A percentile compares a stretch with the other conserved stretches of the same genome.
Evolutionary conservation across 139 green algal species (phyloP).

Genomic region (Haematococcus lacustris): DNA sequence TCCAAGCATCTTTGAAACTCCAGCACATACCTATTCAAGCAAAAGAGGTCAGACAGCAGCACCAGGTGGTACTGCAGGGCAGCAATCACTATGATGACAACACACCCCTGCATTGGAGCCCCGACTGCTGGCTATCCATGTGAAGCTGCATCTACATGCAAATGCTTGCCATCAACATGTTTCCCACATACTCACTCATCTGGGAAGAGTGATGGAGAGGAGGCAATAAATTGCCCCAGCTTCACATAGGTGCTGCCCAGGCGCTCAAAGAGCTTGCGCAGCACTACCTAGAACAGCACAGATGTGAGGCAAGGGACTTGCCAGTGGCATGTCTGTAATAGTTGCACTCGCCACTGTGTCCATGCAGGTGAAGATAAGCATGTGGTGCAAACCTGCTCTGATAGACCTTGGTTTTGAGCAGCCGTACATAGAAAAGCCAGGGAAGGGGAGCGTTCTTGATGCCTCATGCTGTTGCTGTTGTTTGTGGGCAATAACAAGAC

Average conservation of each 20-base stretch:
- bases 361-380: no score
- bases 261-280: constrained; percentile 84
- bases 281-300: not conserved
- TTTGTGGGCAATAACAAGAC: not conserved
- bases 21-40: no score
- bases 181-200: no score
- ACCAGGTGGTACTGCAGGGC: no score
- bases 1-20: constrained; percentile 98
- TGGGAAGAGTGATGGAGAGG: constrained; percentile 87
- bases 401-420: not conserved
- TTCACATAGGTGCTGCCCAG: constrained; percentile 95
- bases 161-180: no score
- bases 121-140: no score
- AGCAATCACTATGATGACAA: no score
- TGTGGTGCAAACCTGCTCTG: not conserved
- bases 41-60: no score
- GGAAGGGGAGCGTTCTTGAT: not conserved
- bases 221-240: constrained; percentile 82
- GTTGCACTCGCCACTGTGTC: no score
- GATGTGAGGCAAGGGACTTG: not conserved
- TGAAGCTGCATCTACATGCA: no score
- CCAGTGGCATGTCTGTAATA: not conserved
- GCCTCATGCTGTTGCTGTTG: not conserved
- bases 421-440: not conserved
- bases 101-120: no score